phyloP scores from a whole-genome alignment of 2,329 filamentous ascomycete genomes.

The Aureobasidium sp. region DNA sequence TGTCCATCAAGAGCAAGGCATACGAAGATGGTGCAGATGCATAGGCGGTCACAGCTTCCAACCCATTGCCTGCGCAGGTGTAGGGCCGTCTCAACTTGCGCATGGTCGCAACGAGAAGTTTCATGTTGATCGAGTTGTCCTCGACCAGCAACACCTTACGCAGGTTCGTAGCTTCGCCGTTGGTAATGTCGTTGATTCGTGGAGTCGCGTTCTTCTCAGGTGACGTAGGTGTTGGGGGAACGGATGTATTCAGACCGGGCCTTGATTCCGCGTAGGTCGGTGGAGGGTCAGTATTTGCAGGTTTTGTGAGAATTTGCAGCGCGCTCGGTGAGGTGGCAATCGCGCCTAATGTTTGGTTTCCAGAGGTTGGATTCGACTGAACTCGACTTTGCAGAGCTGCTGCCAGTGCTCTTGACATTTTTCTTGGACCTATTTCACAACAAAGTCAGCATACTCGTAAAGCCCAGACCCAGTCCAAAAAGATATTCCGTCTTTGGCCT shows the following conservation, averaged over 20 bases:
- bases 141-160: conserved; percentile 26
- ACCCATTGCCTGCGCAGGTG: conserved; percentile 36
- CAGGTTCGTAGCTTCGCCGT: not conserved
- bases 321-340: not conserved
- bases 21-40: conserved; percentile 29
- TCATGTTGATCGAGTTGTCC: conserved; percentile 30
- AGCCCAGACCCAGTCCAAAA: no score
- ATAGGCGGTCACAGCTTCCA: conserved; percentile 41
- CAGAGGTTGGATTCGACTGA: not conserved
- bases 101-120: conserved; percentile 23
- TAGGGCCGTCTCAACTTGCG: conserved; percentile 19
- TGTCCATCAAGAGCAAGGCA: conserved; percentile 45
- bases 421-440: conserved; percentile 17
- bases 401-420: conserved; percentile 18
- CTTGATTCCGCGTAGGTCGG: not conserved
- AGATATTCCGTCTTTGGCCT: no score
- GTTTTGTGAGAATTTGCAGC: not conserved
- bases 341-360: not conserved
- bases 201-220: not conserved
- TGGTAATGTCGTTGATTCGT: not conserved
- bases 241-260: not conserved
- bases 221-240: not conserved
- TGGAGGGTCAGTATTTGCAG: not conserved
- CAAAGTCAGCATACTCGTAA: no score
- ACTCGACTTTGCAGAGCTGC: not conserved